These are phyloP conservation scores for Bipolaris gigantea DNA, from an alignment of 2,329 filamentous ascomycete species.

Conservation along the genomic window DNA sequence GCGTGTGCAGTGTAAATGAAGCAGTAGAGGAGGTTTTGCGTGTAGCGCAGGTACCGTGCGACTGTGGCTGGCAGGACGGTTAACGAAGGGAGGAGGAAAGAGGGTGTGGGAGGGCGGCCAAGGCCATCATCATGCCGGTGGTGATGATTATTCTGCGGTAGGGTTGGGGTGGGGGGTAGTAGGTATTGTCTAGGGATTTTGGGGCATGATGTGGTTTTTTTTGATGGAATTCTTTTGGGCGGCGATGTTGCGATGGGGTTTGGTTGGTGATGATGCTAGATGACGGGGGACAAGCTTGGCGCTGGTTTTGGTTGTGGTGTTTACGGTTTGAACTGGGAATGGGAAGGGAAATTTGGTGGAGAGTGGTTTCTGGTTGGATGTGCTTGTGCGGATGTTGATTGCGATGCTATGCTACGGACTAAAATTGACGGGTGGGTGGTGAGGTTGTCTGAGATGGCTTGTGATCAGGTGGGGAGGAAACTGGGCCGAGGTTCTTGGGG, in stretches of 20 bases:
- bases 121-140: slow-evolving; percentile 29
- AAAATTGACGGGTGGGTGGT: no score
- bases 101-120: slow-evolving; percentile 23
- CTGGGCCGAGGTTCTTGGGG: no score
- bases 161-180: slow-evolving; percentile 16
- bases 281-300: background rate
- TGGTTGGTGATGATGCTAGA: no score
- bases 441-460: no score
- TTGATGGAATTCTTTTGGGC: background rate
- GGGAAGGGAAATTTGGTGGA: no score
- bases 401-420: no score
- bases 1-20: slow-evolving; percentile 28
- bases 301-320: background rate
- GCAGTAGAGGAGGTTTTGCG: slow-evolving; percentile 27
- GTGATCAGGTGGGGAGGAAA: no score
- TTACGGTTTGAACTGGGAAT: background rate
- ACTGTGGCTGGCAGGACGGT: slow-evolving; percentile 8
- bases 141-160: slow-evolving; percentile 26
- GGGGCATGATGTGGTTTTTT: slow-evolving; percentile 9
- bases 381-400: no score
- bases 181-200: slow-evolving; percentile 25
- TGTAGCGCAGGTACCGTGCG: slow-evolving; percentile 22
- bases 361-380: no score
- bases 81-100: slow-evolving; percentile 21
- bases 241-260: no score